phyloP scores from a whole-genome alignment of 805 yeast genomes.

The Saturnispora diversa region DNA sequence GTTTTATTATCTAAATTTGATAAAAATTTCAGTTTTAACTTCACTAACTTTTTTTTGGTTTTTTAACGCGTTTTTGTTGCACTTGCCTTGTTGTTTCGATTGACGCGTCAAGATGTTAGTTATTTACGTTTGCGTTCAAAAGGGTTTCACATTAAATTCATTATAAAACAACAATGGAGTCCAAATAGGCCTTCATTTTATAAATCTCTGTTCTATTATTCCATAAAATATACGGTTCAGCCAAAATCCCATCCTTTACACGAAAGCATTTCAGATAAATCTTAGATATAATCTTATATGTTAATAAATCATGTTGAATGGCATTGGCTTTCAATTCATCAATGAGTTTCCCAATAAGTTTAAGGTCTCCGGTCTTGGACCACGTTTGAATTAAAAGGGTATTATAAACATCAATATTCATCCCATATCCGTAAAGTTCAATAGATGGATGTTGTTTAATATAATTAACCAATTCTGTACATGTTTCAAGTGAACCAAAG shows the following conservation, averaged over 20 bases:
- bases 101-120: not conserved
- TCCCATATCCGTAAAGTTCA: constrained; percentile 26
- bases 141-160: not conserved
- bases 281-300: constrained; percentile 22
- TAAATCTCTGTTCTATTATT: constrained; percentile 23
- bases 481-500: constrained; percentile 25
- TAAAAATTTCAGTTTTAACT: no score
- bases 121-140: no score
- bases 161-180: constrained; percentile 13
- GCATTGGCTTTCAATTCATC: constrained; percentile 28
- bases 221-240: constrained; percentile 27
- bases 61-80: no score
- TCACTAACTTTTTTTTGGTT: no score
- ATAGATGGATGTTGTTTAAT: constrained; percentile 25
- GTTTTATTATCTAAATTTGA: no score
- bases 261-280: constrained; percentile 27
- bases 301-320: constrained; percentile 25
- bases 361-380: constrained; percentile 24
- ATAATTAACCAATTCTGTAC: constrained; percentile 18
- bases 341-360: constrained; percentile 19
- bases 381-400: constrained; percentile 23
- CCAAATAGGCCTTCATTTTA: constrained; percentile 20
- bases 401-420: constrained; percentile 27
- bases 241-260: constrained; percentile 16
- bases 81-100: no score